Base-by-base conservation (phyloP, 495 filamentous ascomycete species). In the Halenospora varia region DNA sequence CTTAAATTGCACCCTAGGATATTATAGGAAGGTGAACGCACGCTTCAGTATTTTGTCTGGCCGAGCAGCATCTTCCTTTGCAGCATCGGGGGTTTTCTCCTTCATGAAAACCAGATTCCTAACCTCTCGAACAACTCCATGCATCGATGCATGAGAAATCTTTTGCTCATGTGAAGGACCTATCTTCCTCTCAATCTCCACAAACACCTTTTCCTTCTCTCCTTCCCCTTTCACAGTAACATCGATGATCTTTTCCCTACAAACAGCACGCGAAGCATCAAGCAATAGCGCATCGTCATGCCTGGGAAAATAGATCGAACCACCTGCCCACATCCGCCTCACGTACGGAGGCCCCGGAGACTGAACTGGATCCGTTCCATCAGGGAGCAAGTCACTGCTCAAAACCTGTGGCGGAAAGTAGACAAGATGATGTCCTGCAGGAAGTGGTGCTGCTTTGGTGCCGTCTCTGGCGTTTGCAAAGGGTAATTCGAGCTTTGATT, bases 251-350 rank as follows among this genome's bases (percentile, higher is more conserved):
- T 66, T 70, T 74, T 95, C 90, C 15, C 79, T 63, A 51, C 89
- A 90, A 19, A 83, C 73, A 2, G 70, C 80, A 2, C 74, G 66
- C 26, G 70, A 61, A 23, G 77, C 80, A 61, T 86, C 73, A 9
- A 89, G 66, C 44, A 47, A 8, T 9, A 60, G 26, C 17, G 78
- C 39, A 1, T 18, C 29, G 3, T 50, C 18, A 3, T 65, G 53
- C 0, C 41, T 41, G 2, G 59, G 42, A 40, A 84, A 65, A 3
- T 75, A 71, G 1, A 67, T 17, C 10, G 55, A 54, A 0, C 89
- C 90, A 23, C 88, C 89, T 2, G 87, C 87, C 90, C 90, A 95
- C 82, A 95, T 86, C 22, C 89, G 81, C 20, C 87, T 76, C 22
- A 75, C 79, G 57, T 84, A 92, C 0, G 85, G 83, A 0, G 56